These are phyloP conservation scores for Rhododendron simsii DNA, from an alignment of 148 eudicot genomes.

Conservation along the genomic window DNA sequence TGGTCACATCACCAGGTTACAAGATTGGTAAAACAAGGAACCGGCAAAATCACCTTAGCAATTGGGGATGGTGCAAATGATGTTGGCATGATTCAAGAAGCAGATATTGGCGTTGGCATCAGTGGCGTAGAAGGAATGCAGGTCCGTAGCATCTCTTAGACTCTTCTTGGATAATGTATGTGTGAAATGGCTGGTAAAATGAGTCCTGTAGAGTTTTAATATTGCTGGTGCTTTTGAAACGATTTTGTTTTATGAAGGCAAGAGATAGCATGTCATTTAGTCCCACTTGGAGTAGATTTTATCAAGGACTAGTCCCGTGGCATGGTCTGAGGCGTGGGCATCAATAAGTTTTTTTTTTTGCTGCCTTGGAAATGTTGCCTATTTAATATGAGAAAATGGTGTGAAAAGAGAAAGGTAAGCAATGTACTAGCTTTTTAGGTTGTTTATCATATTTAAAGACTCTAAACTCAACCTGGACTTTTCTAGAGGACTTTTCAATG, in stretches of 20 bases:
- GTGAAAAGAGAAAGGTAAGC: background rate
- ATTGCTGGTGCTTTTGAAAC: background rate
- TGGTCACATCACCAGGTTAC: conserved; percentile 53
- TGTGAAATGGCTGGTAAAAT: background rate
- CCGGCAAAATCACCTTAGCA: conserved; percentile 84
- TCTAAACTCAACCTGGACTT: background rate
- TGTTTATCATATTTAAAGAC: background rate
- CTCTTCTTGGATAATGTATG: background rate
- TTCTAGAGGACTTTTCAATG: background rate
- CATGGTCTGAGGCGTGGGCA: background rate
- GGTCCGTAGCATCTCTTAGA: conserved; percentile 43
- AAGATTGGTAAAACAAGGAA: conserved; percentile 90
- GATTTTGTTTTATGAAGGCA: background rate
- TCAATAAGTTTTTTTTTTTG: background rate
- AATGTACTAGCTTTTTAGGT: background rate
- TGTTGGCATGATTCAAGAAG: conserved; percentile 99
- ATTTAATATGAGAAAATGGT: background rate
- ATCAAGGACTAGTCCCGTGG: background rate
- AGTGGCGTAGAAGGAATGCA: conserved; percentile 99
- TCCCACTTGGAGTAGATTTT: background rate
- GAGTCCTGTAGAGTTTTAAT: background rate
- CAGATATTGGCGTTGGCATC: conserved; percentile 96
- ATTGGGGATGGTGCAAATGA: conserved; percentile 99
- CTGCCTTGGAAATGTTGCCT: background rate
- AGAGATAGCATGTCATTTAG: background rate